Evolutionary conservation across 208 protist genomes (phyloP), one percentile per base, ranked within the genome.

Genomic region (Wallacemonas sp.): DNA sequence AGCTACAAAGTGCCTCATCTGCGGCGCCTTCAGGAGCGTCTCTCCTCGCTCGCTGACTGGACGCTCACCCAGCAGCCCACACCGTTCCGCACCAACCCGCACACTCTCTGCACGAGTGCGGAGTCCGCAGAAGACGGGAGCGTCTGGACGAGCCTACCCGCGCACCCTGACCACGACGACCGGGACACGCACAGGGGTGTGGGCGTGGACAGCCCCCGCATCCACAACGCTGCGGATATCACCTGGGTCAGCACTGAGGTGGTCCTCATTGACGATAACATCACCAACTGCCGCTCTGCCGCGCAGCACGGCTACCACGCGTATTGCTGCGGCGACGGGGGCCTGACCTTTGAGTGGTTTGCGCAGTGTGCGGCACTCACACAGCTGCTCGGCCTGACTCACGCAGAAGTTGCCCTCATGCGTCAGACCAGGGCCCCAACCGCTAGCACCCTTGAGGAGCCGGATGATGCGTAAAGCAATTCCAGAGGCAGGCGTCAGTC

Each of bases 231-330:
- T 57, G n/a, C n/a, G n/a, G n/a, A n/a, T n/a, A 58, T 41, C 69
- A 48, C 66, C 71, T 81, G 71, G 76, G 66, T 78, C 24, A 81
- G 76, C 71, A 78, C 76, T 1, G 71, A 81, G 32, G 39, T 78
- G 6, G 34, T 81, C 19, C 63, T 81, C 27, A 74, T 81, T 27
- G 76, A 81, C 67, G 76, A 81, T 39, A 70, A 71, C 53, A 46
- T n/a, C 21, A 55, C 58, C 27, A 81, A 81, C 58, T 81, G 76
- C 41, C 27, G 41, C 12, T 10, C 58, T 17, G 76, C 76, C n/a
- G 63, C 66, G 22, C 39, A 62, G 45, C 59, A 76, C 59, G 76
- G 76, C 52, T 81, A 76, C 63, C 66, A 73, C 45, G 76, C 71
- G 0, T 50, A 46, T 1, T 50, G 61, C 41, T 81, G 76, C 46